A percentile compares a stretch with the other conserved stretches of the same genome.
Evolutionary conservation across 1,139 yeast genomes (phyloP).

Genomic region (Geotrichum phurueaensis): DNA sequence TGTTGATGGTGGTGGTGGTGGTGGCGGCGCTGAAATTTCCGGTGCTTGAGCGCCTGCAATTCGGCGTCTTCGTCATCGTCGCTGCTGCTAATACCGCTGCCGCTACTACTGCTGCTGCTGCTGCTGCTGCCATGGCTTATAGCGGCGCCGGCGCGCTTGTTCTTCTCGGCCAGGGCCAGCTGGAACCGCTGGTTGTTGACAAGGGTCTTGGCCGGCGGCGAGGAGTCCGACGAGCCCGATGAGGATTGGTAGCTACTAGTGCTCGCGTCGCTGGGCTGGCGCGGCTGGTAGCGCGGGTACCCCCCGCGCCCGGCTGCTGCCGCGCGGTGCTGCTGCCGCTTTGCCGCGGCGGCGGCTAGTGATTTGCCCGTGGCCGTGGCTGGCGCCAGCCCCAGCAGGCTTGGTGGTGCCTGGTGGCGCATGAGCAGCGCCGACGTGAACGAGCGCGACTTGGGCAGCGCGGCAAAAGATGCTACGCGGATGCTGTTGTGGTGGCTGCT

Average conservation of each 20-base stretch:
- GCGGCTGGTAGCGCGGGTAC: background rate
- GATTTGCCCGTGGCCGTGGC: background rate
- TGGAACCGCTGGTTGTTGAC: slow-evolving; percentile 1
- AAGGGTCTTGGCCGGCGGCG: slow-evolving; percentile 1
- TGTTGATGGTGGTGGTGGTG: background rate
- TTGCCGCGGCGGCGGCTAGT: background rate
- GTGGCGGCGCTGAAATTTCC: background rate
- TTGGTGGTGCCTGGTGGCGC: slow-evolving; percentile 3
- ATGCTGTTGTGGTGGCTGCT: background rate
- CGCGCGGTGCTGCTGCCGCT: background rate
- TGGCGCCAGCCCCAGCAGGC: background rate
- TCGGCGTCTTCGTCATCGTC: background rate
- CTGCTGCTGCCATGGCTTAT: background rate
- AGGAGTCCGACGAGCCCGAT: background rate
- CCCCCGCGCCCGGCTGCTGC: background rate
- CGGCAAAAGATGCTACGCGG: slow-evolving; percentile 2
- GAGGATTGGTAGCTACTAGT: slow-evolving; percentile 1
- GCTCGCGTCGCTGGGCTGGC: background rate
- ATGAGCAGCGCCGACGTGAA: slow-evolving; percentile 12
- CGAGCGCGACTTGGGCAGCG: slow-evolving; percentile 14
- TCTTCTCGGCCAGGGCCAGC: background rate
- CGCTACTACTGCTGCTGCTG: background rate
- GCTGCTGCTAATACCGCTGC: slow-evolving; percentile 4
- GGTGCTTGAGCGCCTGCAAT: background rate
- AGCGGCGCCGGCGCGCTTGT: background rate